Percentiles rank a stretch among this genome's conserved stretches.
Evolutionary conservation across 2,329 filamentous ascomycete species (phyloP).

Genomic region (Clonostachys byssicola): DNA sequence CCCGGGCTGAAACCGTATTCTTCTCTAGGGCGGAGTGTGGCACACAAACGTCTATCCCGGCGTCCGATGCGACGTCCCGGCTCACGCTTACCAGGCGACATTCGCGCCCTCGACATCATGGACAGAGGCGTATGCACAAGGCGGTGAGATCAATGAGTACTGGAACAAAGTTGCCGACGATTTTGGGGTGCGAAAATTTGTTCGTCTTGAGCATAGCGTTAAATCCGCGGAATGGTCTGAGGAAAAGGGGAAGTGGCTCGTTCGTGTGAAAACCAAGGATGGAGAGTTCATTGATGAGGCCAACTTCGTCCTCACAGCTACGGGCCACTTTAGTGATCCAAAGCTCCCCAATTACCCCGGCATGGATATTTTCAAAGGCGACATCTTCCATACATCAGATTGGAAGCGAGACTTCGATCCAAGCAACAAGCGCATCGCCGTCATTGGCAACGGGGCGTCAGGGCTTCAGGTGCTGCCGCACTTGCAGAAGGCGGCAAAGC

Average conservation of each 20-base stretch:
- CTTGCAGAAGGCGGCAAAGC: constrained; percentile 17
- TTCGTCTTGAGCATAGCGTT: too few relatives aligned
- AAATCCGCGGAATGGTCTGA: too few relatives aligned
- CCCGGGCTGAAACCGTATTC: too few relatives aligned
- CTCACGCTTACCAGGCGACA: constrained; percentile 66
- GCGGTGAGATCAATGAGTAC: constrained; percentile 44
- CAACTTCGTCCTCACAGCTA: constrained; percentile 7
- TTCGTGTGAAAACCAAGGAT: too few relatives aligned
- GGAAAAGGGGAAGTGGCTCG: too few relatives aligned
- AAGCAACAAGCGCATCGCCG: constrained; percentile 42
- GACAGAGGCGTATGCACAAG: constrained; percentile 64
- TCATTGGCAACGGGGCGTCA: constrained; percentile 54
- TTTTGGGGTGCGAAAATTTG: too few relatives aligned
- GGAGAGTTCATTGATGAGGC: constrained; percentile 36
- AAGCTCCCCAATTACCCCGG: constrained; percentile 46
- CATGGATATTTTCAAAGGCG: constrained; percentile 37
- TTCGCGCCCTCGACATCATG: constrained; percentile 66
- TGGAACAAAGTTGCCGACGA: too few relatives aligned
- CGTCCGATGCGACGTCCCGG: constrained; percentile 37
- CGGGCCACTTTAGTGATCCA: constrained; percentile 20
- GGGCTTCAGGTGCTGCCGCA: constrained; percentile 47
- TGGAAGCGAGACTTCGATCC: constrained; percentile 47
- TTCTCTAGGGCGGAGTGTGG: too few relatives aligned
- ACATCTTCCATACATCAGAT: constrained; percentile 44
- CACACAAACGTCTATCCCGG: too few relatives aligned